Evolutionary conservation across 257 asterid species (phyloP).

Genomic region (Nicotiana tabacum): DNA sequence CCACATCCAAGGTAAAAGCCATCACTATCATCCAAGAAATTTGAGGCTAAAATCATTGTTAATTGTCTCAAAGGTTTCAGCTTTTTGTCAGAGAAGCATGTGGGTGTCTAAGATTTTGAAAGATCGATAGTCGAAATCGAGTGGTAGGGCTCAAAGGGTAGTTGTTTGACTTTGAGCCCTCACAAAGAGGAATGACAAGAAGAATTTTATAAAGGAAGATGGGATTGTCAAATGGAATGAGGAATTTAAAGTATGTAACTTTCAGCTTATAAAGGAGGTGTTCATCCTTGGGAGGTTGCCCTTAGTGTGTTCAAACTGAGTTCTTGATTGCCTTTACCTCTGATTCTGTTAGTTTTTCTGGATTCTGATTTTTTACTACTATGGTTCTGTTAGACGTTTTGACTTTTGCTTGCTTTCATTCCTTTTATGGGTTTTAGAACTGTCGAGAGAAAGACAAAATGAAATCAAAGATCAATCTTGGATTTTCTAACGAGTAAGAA

Average conservation of each 20-base stretch:
- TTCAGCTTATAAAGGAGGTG: slow-evolving; percentile 33
- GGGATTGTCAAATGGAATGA: slow-evolving; percentile 52
- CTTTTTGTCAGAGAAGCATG: slow-evolving; percentile 5
- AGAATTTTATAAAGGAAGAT: slow-evolving; percentile 50
- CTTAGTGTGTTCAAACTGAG: slow-evolving; percentile 59
- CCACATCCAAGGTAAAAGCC: slow-evolving; percentile 14
- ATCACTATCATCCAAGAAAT: slow-evolving; percentile 49
- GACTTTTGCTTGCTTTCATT: not conserved
- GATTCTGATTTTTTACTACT: not conserved
- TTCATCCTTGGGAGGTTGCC: slow-evolving; percentile 63
- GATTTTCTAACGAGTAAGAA: too few species aligned
- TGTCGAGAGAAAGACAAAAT: too few species aligned
- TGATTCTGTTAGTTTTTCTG: not conserved
- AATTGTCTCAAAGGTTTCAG: slow-evolving; percentile 32
- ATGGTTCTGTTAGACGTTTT: not conserved
- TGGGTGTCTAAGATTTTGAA: slow-evolving; percentile 17
- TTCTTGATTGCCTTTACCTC: slow-evolving; percentile 8
- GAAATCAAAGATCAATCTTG: too few species aligned
- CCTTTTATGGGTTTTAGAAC: too few species aligned
- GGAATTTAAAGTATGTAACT: slow-evolving; percentile 47
- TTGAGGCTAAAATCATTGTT: slow-evolving; percentile 41
- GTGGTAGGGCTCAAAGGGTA: slow-evolving; percentile 65
- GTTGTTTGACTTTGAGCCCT: slow-evolving; percentile 32
- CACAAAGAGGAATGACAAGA: slow-evolving; percentile 29
- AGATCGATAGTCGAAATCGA: slow-evolving; percentile 44